A percentile compares a stretch with the other conserved stretches of the same genome.
Conservation (phyloP, 441 rosid genomes). For the Croton setiger region DNA sequence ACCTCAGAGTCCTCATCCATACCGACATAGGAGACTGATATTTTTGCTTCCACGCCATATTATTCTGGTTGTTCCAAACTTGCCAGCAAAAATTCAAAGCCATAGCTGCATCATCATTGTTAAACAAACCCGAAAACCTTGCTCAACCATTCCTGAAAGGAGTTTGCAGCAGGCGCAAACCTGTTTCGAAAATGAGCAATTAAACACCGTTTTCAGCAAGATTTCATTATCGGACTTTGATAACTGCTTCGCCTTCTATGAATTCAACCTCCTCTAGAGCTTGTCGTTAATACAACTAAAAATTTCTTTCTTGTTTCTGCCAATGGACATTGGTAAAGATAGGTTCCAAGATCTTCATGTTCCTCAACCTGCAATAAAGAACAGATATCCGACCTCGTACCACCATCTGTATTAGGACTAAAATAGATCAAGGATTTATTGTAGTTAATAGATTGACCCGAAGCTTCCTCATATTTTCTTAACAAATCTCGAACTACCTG, state of each 20-base stretch:
- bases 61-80: too few relatives aligned
- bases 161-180: too few relatives aligned
- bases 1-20: too few relatives aligned
- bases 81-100: too few relatives aligned
- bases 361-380: neutral
- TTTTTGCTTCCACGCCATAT: too few relatives aligned
- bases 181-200: too few relatives aligned
- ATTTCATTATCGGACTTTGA: neutral
- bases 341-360: neutral
- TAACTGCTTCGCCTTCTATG: neutral
- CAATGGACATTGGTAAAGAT: neutral
- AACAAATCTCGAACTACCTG: too few relatives aligned
- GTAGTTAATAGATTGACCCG: neutral
- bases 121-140: too few relatives aligned
- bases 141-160: too few relatives aligned
- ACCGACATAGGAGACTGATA: too few relatives aligned
- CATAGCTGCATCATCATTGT: too few relatives aligned
- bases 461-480: neutral
- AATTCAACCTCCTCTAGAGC: too few relatives aligned
- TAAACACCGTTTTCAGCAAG: neutral
- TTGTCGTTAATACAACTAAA: neutral
- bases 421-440: neutral
- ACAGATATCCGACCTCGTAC: neutral
- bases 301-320: neutral
- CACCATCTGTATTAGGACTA: neutral